Evolutionary conservation across 345 rosid species (phyloP).

Genomic region (Eucalyptus marginata): DNA sequence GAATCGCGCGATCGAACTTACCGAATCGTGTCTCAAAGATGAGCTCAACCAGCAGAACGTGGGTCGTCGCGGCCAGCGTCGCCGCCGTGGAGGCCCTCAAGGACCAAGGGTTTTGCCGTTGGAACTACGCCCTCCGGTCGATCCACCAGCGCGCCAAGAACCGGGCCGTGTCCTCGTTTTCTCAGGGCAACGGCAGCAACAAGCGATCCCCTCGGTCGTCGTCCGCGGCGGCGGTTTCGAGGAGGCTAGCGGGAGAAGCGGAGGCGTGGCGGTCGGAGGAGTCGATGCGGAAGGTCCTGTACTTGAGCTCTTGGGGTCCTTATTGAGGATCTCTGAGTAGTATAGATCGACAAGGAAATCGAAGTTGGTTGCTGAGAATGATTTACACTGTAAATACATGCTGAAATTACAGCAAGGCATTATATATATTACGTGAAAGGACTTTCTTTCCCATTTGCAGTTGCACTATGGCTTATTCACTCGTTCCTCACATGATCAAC

Average conservation of each 20-base stretch:
- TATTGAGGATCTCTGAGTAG: background rate
- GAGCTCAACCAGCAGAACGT: slow-evolving; percentile 12
- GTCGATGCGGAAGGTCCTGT: slow-evolving; percentile 39
- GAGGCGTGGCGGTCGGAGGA: slow-evolving; percentile 19
- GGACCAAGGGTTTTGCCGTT: slow-evolving; percentile 22
- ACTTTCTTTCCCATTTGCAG: background rate
- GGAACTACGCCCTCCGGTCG: slow-evolving; percentile 21
- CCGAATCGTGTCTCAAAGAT: background rate
- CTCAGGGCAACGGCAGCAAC: background rate
- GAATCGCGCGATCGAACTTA: background rate
- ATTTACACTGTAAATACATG: background rate
- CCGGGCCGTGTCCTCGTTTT: background rate
- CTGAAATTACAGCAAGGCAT: background rate
- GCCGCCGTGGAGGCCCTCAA: slow-evolving; percentile 25
- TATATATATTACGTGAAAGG: background rate
- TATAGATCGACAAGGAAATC: background rate
- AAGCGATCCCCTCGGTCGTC: slow-evolving; percentile 8
- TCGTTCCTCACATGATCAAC: background rate
- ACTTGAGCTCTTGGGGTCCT: slow-evolving; percentile 49
- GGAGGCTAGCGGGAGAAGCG: background rate
- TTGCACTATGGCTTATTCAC: background rate
- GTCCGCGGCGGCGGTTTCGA: background rate
- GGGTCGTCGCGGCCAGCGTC: slow-evolving; percentile 15
- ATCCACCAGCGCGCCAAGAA: slow-evolving; percentile 16
- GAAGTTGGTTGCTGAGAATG: background rate